Evolutionary conservation across 495 filamentous ascomycete species (phyloP).

Genomic region (Halenospora varia): DNA sequence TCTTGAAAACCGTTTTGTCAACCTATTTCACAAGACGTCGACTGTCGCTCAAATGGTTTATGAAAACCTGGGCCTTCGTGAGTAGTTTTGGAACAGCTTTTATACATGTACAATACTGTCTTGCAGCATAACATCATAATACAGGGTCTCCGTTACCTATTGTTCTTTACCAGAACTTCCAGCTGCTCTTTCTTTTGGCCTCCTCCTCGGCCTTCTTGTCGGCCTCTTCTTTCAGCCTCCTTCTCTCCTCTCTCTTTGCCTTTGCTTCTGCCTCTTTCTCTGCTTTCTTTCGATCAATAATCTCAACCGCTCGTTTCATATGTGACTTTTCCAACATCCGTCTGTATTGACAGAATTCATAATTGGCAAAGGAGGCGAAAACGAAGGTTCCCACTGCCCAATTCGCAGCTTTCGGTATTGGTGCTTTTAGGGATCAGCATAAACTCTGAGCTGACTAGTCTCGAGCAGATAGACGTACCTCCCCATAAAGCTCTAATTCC

Average conservation of each 20-base stretch:
- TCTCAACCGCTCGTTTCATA: conserved; percentile 74
- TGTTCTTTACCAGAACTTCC: conserved; percentile 49
- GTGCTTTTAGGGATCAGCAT: conserved; percentile 26
- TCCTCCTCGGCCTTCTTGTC: conserved; percentile 32
- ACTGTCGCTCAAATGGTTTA: background rate
- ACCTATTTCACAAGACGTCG: background rate
- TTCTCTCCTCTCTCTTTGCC: conserved; percentile 49
- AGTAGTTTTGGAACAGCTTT: no score
- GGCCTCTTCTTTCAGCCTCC: conserved; percentile 40
- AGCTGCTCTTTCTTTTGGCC: conserved; percentile 34
- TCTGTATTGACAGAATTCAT: conserved; percentile 76
- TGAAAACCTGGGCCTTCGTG: background rate
- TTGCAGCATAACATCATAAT: conserved; percentile 6
- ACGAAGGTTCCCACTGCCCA: conserved; percentile 81
- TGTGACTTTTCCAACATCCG: conserved; percentile 68
- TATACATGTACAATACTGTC: background rate
- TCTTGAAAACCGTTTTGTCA: no score
- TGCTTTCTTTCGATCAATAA: conserved; percentile 69
- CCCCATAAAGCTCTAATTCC: conserved; percentile 67
- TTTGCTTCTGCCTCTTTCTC: conserved; percentile 56
- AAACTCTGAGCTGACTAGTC: background rate
- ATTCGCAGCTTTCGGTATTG: conserved; percentile 60
- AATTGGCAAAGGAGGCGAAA: conserved; percentile 56
- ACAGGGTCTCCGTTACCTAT: background rate
- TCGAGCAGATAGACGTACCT: conserved; percentile 47